phyloP scores from a whole-genome alignment of 2,329 filamentous ascomycete genomes.

The Arachnomyces sp. region DNA sequence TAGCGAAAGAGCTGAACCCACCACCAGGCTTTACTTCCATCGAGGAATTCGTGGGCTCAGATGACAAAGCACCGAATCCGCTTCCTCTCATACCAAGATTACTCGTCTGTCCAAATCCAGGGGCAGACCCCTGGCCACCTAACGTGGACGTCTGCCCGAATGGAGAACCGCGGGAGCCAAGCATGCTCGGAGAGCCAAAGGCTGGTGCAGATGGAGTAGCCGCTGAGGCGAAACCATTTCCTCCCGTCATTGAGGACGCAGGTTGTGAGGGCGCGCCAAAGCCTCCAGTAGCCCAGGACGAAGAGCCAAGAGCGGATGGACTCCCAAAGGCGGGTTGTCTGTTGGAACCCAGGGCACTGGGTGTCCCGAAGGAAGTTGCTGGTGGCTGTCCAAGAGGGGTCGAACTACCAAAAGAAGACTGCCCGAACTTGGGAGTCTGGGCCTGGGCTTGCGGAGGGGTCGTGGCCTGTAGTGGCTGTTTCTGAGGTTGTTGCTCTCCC shows the following conservation, averaged over 20 bases:
- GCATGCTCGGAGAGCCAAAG: conserved; percentile 29
- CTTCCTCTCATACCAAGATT: conserved; percentile 17
- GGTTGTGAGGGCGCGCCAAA: conserved; percentile 13
- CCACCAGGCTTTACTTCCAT: conserved; percentile 14
- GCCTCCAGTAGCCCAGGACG: conserved; percentile 18
- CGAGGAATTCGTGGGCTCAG: conserved; percentile 4
- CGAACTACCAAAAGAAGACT: conserved; percentile 14
- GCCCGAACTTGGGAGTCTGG: conserved; percentile 13
- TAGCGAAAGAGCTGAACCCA: conserved; percentile 30
- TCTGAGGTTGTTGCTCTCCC: conserved; percentile 22
- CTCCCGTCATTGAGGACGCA: conserved; percentile 10
- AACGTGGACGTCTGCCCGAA: conserved; percentile 28
- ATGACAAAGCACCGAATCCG: conserved; percentile 8
- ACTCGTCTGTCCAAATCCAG: conserved; percentile 26
- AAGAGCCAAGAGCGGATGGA: conserved; percentile 20
- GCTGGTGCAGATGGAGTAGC: conserved; percentile 15
- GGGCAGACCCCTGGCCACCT: conserved; percentile 13
- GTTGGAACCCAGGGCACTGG: conserved; percentile 8
- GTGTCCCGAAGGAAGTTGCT: conserved; percentile 17
- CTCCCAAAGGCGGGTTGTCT: conserved; percentile 14
- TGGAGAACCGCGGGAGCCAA: conserved; percentile 22
- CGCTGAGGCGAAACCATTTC: conserved; percentile 28
- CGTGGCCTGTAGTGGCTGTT: conserved; percentile 15
- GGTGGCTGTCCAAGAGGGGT: conserved; percentile 17
- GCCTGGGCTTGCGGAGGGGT: conserved; percentile 12